Evolutionary conservation across 192 early-diverging fungal genomes (phyloP), one percentile per base, ranked within the genome.

Genomic region (Podila epicladia): DNA sequence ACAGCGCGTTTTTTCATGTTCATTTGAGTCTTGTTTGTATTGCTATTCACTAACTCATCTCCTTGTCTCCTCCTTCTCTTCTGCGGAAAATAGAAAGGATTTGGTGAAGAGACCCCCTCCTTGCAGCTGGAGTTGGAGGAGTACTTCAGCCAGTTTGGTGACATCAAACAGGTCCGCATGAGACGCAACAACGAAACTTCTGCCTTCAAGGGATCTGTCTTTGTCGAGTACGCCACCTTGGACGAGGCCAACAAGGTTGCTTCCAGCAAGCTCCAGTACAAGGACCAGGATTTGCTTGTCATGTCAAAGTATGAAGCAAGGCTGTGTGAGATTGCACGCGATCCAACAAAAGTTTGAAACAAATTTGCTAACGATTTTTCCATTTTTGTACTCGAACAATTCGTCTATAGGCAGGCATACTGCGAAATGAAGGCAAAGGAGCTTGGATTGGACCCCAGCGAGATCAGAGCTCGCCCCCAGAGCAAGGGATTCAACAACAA

Each of bases 221-320:
- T 84, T 78, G 74, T 90, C 31, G 86, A 90, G 72, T 90, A 84
- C 55, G 65, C 78, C 12, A 70, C 74, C 24, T 69, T 78, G 51
- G 85, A 88, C 35, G 86, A 86, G 50, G 82, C 87, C 53, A 84
- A 86, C 45, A 86, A 84, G 80, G 76, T 83, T 33, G 82, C 79
- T 28, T 74, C 79, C 24, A 83, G 69, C 71, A 73, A 83, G 17
- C 58, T 88, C 61, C 41, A 83, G 33, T 87, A 76, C 65, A 73
- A 87, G 1, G 86, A 75, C 35, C 59, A 71, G 58, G 79, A 85
- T 37, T 53, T 90, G 50, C 48, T 72, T 29, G 64, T 88, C 35
- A 86, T 85, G 83, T 72, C 83, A 26, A 87, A 84, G 87, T 85
- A 84, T 65, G 26, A 51, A 31, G 62, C 62, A 45, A 32, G 49